Evolutionary conservation across 2,329 filamentous ascomycete genomes (phyloP).

Genomic region (Didymella pinodella): DNA sequence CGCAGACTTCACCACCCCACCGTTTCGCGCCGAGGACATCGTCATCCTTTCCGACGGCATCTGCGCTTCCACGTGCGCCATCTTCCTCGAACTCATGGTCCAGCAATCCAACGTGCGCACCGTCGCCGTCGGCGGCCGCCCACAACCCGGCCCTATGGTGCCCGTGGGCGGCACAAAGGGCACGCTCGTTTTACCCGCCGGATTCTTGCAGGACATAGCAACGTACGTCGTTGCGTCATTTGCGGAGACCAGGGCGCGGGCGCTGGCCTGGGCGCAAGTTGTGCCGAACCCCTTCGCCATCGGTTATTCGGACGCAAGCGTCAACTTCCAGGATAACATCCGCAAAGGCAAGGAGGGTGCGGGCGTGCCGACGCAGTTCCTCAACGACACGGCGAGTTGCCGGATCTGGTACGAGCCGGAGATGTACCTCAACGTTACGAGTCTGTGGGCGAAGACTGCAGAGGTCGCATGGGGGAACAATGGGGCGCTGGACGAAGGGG

Average conservation of each 20-base stretch:
- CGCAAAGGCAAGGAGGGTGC: conserved; percentile 40
- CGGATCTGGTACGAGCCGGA: conserved; percentile 65
- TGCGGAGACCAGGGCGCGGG: conserved; percentile 23
- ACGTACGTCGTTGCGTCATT: conserved; percentile 32
- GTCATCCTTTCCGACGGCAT: conserved; percentile 55
- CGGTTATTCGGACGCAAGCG: conserved; percentile 29
- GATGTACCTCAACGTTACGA: conserved; percentile 61
- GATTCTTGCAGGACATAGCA: conserved; percentile 36
- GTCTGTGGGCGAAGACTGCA: conserved; percentile 59
- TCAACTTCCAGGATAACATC: conserved; percentile 54
- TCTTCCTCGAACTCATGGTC: conserved; percentile 58
- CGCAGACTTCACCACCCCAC: conserved; percentile 39
- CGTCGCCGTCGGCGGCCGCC: conserved; percentile 55
- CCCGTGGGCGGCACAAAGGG: conserved; percentile 57
- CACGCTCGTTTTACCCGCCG: conserved; percentile 43
- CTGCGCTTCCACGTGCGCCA: conserved; percentile 56
- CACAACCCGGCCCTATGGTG: conserved; percentile 52
- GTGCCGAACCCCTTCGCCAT: conserved; percentile 41
- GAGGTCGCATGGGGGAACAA: conserved; percentile 41
- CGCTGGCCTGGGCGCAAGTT: conserved; percentile 31
- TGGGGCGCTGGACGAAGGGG: conserved; percentile 36
- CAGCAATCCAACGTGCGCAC: conserved; percentile 54
- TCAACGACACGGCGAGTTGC: conserved; percentile 68
- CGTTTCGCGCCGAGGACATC: conserved; percentile 51
- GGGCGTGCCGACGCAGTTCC: conserved; percentile 64